Percentiles rank a stretch among this genome's conserved stretches.
phyloP scores from a whole-genome alignment of 2,329 filamentous ascomycete species.

The Fulvia fulva region DNA sequence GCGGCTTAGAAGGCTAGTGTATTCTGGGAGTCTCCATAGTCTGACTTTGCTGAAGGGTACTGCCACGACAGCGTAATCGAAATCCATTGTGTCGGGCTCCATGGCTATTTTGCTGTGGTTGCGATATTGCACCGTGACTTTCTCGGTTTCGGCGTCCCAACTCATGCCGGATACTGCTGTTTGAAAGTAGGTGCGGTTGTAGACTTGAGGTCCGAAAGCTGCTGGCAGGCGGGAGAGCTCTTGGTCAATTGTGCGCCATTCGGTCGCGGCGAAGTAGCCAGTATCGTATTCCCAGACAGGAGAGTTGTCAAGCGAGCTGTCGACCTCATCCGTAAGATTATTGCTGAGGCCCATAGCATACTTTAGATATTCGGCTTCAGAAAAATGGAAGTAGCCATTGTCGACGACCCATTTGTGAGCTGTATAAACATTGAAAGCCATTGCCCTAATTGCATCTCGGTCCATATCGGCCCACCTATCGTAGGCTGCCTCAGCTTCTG shows the following conservation, averaged over 20 bases:
- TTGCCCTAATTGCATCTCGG: conserved; percentile 28
- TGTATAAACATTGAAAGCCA: conserved; percentile 46
- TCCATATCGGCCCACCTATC: conserved; percentile 35
- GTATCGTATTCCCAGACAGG: conserved; percentile 55
- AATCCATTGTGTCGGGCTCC: conserved; percentile 47
- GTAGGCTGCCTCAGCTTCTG: conserved; percentile 40
- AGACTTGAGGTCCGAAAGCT: conserved; percentile 60
- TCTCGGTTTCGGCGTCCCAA: conserved; percentile 49
- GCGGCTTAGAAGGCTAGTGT: conserved; percentile 48
- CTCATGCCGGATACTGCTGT: conserved; percentile 55
- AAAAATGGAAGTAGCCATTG: conserved; percentile 59
- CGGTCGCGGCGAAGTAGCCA: conserved; percentile 57
- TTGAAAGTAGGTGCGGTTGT: conserved; percentile 54
- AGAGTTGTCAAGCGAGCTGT: conserved; percentile 41
- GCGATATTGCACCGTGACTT: conserved; percentile 58
- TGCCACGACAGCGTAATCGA: conserved; percentile 65
- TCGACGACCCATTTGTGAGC: conserved; percentile 54
- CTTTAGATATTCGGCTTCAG: conserved; percentile 59
- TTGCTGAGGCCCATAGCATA: conserved; percentile 54
- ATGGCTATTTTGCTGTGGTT: conserved; percentile 42
- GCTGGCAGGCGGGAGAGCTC: conserved; percentile 56
- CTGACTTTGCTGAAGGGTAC: conserved; percentile 63
- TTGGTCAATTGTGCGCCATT: conserved; percentile 63
- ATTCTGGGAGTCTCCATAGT: conserved; percentile 56
- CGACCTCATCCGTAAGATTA: conserved; percentile 55